A percentile compares a stretch with the other conserved stretches of the same genome.
These are phyloP conservation scores for Lagerstroemia speciosa DNA, from an alignment of 345 rosid genomes.

Conservation along the genomic window DNA sequence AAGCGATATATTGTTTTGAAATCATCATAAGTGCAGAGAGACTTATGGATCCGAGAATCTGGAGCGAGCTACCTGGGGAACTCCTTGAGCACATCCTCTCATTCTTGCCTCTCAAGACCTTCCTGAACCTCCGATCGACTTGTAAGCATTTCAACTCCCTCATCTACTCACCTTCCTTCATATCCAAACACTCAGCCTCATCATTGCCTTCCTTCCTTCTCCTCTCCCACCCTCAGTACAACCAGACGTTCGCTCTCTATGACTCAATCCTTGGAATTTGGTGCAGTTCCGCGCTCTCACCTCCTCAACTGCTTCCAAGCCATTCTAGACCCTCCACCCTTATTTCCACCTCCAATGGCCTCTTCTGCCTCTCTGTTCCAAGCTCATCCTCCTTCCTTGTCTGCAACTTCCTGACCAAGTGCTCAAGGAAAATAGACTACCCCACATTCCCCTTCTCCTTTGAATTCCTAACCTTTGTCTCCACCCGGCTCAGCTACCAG, in stretches of 20 bases:
- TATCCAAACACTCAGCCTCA: conserved; percentile 40
- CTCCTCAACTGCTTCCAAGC: conserved; percentile 22
- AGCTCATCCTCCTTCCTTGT: conserved; percentile 40
- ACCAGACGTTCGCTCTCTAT: conserved; percentile 41
- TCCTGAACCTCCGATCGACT: conserved; percentile 52
- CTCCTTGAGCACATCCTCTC: conserved; percentile 53
- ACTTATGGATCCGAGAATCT: conserved; percentile 64
- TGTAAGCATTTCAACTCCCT: conserved; percentile 60
- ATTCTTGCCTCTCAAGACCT: conserved; percentile 45
- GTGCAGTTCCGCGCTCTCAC: conserved; percentile 41
- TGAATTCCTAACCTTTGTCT: conserved; percentile 52
- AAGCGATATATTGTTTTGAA: neutral
- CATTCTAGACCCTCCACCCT: conserved; percentile 25
- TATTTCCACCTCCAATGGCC: conserved; percentile 61
- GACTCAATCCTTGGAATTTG: conserved; percentile 44
- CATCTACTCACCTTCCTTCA: conserved; percentile 39
- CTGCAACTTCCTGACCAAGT: conserved; percentile 54
- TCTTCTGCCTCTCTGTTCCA: conserved; percentile 55
- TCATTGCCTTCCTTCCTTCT: conserved; percentile 55
- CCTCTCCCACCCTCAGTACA: conserved; percentile 67
- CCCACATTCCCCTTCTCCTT: conserved; percentile 57
- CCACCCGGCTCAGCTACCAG: conserved; percentile 40
- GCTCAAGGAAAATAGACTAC: conserved; percentile 44
- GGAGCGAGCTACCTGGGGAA: conserved; percentile 66
- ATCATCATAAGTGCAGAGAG: neutral